Conservation (phyloP, 805 yeast species). For the Candida anglica region DNA sequence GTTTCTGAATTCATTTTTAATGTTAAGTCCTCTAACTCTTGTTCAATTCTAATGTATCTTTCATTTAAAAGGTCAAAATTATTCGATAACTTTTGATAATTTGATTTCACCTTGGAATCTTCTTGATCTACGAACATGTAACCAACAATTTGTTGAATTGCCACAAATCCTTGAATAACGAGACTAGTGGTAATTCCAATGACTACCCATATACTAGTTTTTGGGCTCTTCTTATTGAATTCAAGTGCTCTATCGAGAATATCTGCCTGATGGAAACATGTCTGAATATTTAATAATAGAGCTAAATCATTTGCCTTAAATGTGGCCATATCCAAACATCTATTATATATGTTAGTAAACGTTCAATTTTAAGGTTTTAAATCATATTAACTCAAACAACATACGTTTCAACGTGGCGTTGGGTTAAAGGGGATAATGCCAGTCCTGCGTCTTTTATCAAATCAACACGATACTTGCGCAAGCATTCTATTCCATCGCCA, state of each 20-base stretch:
- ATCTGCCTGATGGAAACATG: constrained; percentile 21
- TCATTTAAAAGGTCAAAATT: constrained; percentile 1
- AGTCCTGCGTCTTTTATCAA: constrained; percentile 7
- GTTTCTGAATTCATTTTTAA: constrained; percentile 8
- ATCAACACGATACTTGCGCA: constrained; percentile 7
- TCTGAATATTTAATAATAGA: constrained; percentile 17
- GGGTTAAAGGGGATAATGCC: neutral
- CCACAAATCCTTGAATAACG: constrained; percentile 7
- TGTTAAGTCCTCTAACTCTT: neutral
- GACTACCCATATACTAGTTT: constrained; percentile 6
- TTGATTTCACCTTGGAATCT: neutral
- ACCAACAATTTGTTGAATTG: constrained; percentile 5
- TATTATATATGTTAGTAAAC: neutral
- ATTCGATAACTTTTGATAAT: neutral
- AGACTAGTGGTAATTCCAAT: constrained; percentile 7
- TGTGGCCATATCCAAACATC: constrained; percentile 13
- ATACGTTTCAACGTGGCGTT: neutral
- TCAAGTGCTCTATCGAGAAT: constrained; percentile 9
- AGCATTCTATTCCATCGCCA: constrained; percentile 14
- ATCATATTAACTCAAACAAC: neutral
- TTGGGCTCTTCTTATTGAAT: constrained; percentile 1
- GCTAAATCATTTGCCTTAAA: constrained; percentile 14
- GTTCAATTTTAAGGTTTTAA: too few relatives aligned
- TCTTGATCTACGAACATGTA: constrained; percentile 6
- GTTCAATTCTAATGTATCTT: constrained; percentile 1